Evolutionary conservation across 306 rosid genomes (phyloP), one percentile per base, ranked within the genome.

Genomic region (Sophora flavescens): DNA sequence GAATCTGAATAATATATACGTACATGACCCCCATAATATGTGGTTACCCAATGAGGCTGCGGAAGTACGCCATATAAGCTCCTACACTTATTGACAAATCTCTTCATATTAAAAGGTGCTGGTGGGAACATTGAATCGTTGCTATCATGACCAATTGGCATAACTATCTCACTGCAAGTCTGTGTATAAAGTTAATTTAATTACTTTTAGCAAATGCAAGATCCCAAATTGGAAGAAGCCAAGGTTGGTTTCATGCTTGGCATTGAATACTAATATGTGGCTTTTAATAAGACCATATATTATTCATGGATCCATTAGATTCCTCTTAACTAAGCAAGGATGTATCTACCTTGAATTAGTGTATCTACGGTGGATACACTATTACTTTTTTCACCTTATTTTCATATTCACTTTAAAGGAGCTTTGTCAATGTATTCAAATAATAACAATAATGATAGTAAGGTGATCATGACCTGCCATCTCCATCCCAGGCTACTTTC

Each of bases 1-100:
- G 41, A 54, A 75, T 54, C n/a, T n/a, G n/a, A 12, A 26, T 5
- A 61, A 32, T 12, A 35, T 44, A 69, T 38, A 78, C 93, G 16
- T 84, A 88, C 93, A 33, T 17, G 83, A 62, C 96, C 96, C 67
- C 96, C 93, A 73, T 87, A 92, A 63, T 87, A 90, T 17, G 93
- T 85, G 22, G 96, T 90, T 33, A 78, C 80, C 96, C 96, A 92
- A 70, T 87, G 89, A 57, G 89, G 89, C 15, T 63, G 89, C 3
- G 96, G 93, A 12, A 70, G 50, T 41, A 90, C 88, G 0, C 91
- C 97, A 67, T 86, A 90, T 32, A 3, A 3, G 8, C n/a, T 71
- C 54, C 42, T 65, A 85, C 97, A 90, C 2, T 44, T 2, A 2
- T 75, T n/a, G 53, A 62, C 80, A 57, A 53, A 79, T 13, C n/a